phyloP scores from a whole-genome alignment of 352 stramenopile species.

The Pythium dissimile region DNA sequence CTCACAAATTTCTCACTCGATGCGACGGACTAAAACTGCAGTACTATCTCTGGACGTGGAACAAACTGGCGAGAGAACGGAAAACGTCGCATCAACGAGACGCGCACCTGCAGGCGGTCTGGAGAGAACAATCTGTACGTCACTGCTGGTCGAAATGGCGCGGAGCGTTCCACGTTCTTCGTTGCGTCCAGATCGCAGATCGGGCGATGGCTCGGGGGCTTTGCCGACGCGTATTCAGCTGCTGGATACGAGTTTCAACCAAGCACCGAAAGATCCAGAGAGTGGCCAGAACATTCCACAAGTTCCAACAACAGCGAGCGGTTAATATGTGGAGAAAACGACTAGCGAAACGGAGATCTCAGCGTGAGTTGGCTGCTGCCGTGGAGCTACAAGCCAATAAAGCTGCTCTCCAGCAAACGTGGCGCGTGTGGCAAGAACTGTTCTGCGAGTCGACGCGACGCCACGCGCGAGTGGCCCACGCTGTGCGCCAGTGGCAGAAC shows the following conservation, averaged over 20 bases:
- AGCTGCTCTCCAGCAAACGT: background rate
- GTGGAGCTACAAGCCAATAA: background rate
- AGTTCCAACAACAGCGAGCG: background rate
- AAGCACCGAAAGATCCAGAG: background rate
- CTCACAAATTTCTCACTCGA: background rate
- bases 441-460: background rate
- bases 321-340: background rate
- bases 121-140: background rate
- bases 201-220: background rate
- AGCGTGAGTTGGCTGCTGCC: no score
- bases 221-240: background rate
- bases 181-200: conserved; percentile 12
- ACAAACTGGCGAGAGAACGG: background rate
- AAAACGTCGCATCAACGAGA: background rate
- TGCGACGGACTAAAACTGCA: background rate
- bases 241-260: background rate
- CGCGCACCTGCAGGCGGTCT: background rate
- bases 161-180: conserved; percentile 7
- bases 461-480: background rate
- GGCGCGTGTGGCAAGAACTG: conserved; percentile 1
- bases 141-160: conserved; percentile 5
- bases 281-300: background rate
- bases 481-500: conserved; percentile 6
- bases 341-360: background rate
- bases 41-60: conserved; percentile 5